phyloP scores from a whole-genome alignment of 2,329 filamentous ascomycete genomes.

The Escovopsis sp. region DNA sequence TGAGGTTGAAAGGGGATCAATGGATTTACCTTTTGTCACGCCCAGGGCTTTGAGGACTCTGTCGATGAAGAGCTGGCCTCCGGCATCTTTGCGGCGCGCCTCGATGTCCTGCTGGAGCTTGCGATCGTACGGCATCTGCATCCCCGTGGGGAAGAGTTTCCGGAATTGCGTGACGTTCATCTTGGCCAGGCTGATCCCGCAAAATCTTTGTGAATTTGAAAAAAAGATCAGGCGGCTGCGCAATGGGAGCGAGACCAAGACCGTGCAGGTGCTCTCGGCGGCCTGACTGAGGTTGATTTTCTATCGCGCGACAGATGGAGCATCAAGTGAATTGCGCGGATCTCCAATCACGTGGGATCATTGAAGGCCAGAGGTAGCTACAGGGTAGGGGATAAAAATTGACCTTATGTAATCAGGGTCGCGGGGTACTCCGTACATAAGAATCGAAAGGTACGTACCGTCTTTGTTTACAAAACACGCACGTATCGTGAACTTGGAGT shows the following conservation, averaged over 20 bases:
- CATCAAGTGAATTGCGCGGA: background rate
- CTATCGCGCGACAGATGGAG: background rate
- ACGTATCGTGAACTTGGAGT: constrained; percentile 8
- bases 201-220: too few relatives aligned
- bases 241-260: too few relatives aligned
- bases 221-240: background rate
- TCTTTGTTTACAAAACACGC: constrained; percentile 26
- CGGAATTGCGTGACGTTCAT: constrained; percentile 54
- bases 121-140: constrained; percentile 47
- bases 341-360: background rate
- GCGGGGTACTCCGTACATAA: too few relatives aligned
- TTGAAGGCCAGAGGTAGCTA: too few relatives aligned
- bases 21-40: constrained; percentile 46
- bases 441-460: constrained; percentile 2
- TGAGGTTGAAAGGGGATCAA: background rate
- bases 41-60: constrained; percentile 54
- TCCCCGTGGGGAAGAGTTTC: constrained; percentile 48
- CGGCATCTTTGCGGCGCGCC: constrained; percentile 49
- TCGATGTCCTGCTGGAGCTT: constrained; percentile 48
- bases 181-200: constrained; percentile 38
- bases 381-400: background rate
- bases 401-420: background rate
- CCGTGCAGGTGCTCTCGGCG: background rate
- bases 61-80: constrained; percentile 65
- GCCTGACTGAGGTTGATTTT: too few relatives aligned